Conservation (phyloP, 2,329 filamentous ascomycete genomes). For the Pseudocercospora cruenta region DNA sequence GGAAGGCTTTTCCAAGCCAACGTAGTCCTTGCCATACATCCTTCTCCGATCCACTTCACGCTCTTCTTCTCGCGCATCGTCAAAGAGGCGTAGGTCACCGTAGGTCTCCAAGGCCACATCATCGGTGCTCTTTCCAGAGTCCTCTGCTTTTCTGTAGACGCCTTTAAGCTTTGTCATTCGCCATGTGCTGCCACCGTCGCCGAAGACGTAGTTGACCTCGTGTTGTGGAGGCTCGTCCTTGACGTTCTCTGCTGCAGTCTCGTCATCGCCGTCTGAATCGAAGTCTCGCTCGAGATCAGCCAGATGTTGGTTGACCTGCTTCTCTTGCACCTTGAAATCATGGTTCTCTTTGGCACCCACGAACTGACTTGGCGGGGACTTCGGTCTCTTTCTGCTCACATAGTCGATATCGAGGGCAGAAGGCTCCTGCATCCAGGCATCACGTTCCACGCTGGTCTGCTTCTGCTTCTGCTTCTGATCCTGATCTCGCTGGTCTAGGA, state of each 20-base stretch:
- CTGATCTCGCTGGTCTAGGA: constrained; percentile 48
- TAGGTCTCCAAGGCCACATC: constrained; percentile 82
- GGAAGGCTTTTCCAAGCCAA: constrained; percentile 81
- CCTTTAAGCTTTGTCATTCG: constrained; percentile 92
- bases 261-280: constrained; percentile 58
- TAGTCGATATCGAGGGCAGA: constrained; percentile 84
- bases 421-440: constrained; percentile 93
- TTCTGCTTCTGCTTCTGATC: constrained; percentile 40
- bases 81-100: constrained; percentile 80
- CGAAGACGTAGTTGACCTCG: constrained; percentile 80
- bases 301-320: constrained; percentile 78
- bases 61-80: constrained; percentile 90
- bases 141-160: constrained; percentile 78
- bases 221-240: constrained; percentile 59
- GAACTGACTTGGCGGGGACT: constrained; percentile 49
- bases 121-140: constrained; percentile 72
- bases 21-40: constrained; percentile 82
- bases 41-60: constrained; percentile 83
- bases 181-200: constrained; percentile 89
- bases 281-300: constrained; percentile 57
- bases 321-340: constrained; percentile 72
- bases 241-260: constrained; percentile 42
- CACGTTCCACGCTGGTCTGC: constrained; percentile 61
- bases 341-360: constrained; percentile 61
- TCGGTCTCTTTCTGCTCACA: constrained; percentile 62